Base-by-base conservation (phyloP, 495 filamentous ascomycete genomes). In the Parmelia sp. region DNA sequence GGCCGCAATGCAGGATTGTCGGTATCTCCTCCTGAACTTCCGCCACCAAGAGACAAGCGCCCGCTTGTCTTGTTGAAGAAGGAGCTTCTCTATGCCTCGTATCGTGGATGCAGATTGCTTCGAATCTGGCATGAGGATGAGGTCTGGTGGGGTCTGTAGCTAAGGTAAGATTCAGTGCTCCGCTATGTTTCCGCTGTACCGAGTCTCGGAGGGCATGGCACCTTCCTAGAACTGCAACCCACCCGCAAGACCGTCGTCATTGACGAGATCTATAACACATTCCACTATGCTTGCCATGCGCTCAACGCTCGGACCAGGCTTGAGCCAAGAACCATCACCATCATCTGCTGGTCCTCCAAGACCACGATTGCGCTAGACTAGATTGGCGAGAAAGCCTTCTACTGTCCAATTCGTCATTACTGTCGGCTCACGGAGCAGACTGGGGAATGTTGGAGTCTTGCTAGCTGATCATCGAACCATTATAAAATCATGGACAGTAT, bases 391-490 rank as follows among this genome's bases (percentile, higher is more conserved):
- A 35, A 37, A 60, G 31, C 19, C 42, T 64, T 57, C 23, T 14
- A 36, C 62, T 35, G n/a, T n/a, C n/a, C n/a, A n/a, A n/a, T 23
- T 64, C 62, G 57, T 63, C 61, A 63, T 57, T 57, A 61, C 23
- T 49, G 39, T 51, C 61, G 53, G 61, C 29, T 19, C 39, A 27
- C 61, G 27, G 51, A 63, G 27, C 49, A 44, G 25, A 31, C 35
- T 40, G 25, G 53, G n/a, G 40, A 42, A 31, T 29, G 29, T 47
- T 45, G 33, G 9, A 39, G n/a, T 40, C 8, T 35, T 58, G 56
- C 14, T 39, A 33, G 29, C 55, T 57, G 21, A 4, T 47, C 62
- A 35, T 40, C 25, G 39, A 64, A 37, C n/a, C 23, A 58, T 42
- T 8, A 58, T 42, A 53, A 53, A 19, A 62, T 53, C 42, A 59